Percentiles rank a stretch among this genome's conserved stretches.
phyloP scores from a whole-genome alignment of 1,284 basidiomycete genomes.

The Fomitopsis betulina region DNA sequence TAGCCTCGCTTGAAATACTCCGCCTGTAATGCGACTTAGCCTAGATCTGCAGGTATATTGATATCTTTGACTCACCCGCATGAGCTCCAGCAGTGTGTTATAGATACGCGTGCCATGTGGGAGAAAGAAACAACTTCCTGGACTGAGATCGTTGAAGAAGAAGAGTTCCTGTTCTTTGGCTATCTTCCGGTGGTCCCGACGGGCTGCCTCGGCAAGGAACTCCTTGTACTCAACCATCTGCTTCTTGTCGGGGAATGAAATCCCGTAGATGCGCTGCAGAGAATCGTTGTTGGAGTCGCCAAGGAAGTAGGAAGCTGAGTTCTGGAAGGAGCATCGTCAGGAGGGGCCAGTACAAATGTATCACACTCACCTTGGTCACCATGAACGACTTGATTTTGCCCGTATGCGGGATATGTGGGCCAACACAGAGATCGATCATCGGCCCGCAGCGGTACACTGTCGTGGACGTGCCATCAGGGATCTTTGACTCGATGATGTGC shows the following conservation, averaged over 20 bases:
- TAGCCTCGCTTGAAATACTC: slow-evolving; percentile 88
- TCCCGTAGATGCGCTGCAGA: slow-evolving; percentile 95
- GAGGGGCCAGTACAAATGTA: not conserved
- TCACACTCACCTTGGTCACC: slow-evolving; percentile 74
- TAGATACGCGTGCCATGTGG: slow-evolving; percentile 98
- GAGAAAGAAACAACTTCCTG: slow-evolving; percentile 95
- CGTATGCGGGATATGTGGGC: slow-evolving; percentile 97
- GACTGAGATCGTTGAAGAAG: slow-evolving; percentile 97
- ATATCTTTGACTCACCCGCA: slow-evolving; percentile 61
- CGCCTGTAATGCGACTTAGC: slow-evolving; percentile 33
- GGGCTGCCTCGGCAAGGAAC: slow-evolving; percentile 95
- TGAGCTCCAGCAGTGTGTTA: slow-evolving; percentile 88
- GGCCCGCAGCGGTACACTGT: slow-evolving; percentile 99
- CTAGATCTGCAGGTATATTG: not conserved
- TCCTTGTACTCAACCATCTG: slow-evolving; percentile 94
- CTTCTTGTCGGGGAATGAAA: slow-evolving; percentile 99
- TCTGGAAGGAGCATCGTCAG: slow-evolving; percentile 41
- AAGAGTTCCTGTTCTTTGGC: slow-evolving; percentile 97
- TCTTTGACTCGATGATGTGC: slow-evolving; percentile 93
- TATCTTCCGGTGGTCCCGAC: slow-evolving; percentile 95
- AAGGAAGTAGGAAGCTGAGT: slow-evolving; percentile 98
- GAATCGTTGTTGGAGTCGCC: slow-evolving; percentile 94
- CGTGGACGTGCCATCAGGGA: slow-evolving; percentile 94
- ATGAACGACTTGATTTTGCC: slow-evolving; percentile 97
- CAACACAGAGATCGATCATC: slow-evolving; percentile 96